These are phyloP conservation scores for Neonectria ditissima DNA, from an alignment of 2,329 filamentous ascomycete species.

Conservation along the genomic window DNA sequence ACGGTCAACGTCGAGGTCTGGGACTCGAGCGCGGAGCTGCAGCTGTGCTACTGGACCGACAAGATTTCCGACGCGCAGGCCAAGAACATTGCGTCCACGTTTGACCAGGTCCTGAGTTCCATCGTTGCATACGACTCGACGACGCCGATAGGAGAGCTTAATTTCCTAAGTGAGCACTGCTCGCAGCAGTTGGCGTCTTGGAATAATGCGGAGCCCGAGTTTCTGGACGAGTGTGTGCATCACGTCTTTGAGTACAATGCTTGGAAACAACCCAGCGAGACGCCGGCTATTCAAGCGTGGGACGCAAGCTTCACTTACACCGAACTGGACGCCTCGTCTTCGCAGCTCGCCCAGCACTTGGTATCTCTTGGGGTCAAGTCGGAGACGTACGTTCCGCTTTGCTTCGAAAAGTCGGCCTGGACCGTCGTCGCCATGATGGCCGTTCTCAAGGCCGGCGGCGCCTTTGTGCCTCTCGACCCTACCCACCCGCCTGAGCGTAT, in stretches of 20 bases:
- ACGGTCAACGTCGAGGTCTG: conserved; percentile 40
- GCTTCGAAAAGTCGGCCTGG: conserved; percentile 55
- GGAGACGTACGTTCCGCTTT: conserved; percentile 47
- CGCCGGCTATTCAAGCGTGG: conserved; percentile 58
- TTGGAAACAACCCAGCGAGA: conserved; percentile 41
- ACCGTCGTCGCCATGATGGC: conserved; percentile 49
- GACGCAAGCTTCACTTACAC: conserved; percentile 54
- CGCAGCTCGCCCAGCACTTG: conserved; percentile 50
- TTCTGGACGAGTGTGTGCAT: conserved; percentile 51
- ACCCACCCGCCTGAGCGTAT: conserved; percentile 48
- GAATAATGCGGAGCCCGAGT: conserved; percentile 39
- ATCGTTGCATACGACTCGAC: neutral
- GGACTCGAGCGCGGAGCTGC: conserved; percentile 33
- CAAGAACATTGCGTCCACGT: conserved; percentile 33
- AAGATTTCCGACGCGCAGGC: conserved; percentile 36
- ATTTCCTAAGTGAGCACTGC: conserved; percentile 27
- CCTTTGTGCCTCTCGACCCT: conserved; percentile 51
- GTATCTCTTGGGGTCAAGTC: conserved; percentile 47
- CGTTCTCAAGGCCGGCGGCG: conserved; percentile 51
- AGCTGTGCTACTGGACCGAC: conserved; percentile 42
- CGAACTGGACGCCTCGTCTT: conserved; percentile 45
- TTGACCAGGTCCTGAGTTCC: conserved; percentile 33
- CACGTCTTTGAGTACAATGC: conserved; percentile 54
- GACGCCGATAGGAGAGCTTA: conserved; percentile 34
- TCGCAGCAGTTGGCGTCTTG: conserved; percentile 35